Evolutionary conservation across 2,329 filamentous ascomycete genomes (phyloP), one percentile per base, ranked within the genome.

Genomic region (Coniosporium tulheliwenetii): DNA sequence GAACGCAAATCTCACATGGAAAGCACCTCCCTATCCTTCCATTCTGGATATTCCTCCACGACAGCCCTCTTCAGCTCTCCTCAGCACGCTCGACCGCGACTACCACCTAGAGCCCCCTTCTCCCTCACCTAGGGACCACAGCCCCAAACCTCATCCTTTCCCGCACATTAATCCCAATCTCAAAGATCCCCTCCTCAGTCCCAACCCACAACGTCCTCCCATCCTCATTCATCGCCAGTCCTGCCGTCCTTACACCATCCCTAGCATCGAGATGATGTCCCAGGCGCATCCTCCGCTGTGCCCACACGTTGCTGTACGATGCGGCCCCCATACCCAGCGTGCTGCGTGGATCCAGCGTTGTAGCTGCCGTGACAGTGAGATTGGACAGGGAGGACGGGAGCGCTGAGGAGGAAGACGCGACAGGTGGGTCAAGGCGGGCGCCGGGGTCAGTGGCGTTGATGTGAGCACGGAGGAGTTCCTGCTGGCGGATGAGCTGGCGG

Each of bases 131-230:
- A 16, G 57, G 57, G 35, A 56, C 54, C 32, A 65, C 51, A 30
- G 60, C 59, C 5, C 62, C 59, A 45, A 58, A 62, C 34, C 53
- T 56, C 56, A 76, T 81, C 44, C 82, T 68, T 42, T 63, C 67
- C 38, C 72, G 66, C 13, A 77, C 50, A 53, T 85, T 77, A 47
- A 87, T 69, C 30, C 69, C 71, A 50, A 84, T 75, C 59, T 86
- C 80, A 51, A 84, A 84, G 41, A 87, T 79, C 42, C 82, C 82
- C 48, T 83, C 77, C 53, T 84, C 77, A 30, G 61, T 65, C 5
- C 63, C 64, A 31, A 60, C 65, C 51, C 65, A 69, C 31, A 70
- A 49, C 41, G 50, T 65, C 14, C 61, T 50, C 8, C 66, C 66
- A 49, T 70, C 66, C 19, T 58, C 52, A 51, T 64, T 68, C 54